Percentiles rank a stretch among this genome's conserved stretches.
Conservation (phyloP, 495 filamentous ascomycete species). For the Xylaria flabelliformis region DNA sequence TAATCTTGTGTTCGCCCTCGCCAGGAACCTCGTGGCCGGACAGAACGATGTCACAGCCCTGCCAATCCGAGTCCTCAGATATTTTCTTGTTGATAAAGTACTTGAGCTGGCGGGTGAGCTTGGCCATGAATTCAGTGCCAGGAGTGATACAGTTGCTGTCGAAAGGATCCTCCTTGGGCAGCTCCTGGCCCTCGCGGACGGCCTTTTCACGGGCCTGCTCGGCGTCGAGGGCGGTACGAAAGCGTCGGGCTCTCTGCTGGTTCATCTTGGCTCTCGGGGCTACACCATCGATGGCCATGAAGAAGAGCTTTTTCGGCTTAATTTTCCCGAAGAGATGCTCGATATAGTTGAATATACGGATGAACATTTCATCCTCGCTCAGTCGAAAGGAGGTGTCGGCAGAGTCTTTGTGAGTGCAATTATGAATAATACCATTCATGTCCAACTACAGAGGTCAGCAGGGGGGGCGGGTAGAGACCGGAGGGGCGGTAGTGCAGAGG, state of each 20-base stretch:
- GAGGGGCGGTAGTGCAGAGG: slow-evolving; percentile 23
- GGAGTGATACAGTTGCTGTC: slow-evolving; percentile 99
- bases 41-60: slow-evolving; percentile 91
- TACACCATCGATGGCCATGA: slow-evolving; percentile 99
- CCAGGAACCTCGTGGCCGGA: slow-evolving; percentile 99
- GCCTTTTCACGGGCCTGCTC: slow-evolving; percentile 91
- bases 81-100: slow-evolving; percentile 99
- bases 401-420: slow-evolving; percentile 96
- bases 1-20: slow-evolving; percentile 99
- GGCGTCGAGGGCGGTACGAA: slow-evolving; percentile 90
- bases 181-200: slow-evolving; percentile 81
- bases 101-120: slow-evolving; percentile 89
- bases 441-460: slow-evolving; percentile 66
- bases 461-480: slow-evolving; percentile 23
- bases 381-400: slow-evolving; percentile 85
- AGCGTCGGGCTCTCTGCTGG: slow-evolving; percentile 94
- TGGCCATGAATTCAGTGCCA: slow-evolving; percentile 97
- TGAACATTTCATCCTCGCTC: slow-evolving; percentile 98
- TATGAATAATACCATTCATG: slow-evolving; percentile 99
- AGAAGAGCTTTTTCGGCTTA: slow-evolving; percentile 96
- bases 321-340: slow-evolving; percentile 99
- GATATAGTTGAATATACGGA: slow-evolving; percentile 99
- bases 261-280: slow-evolving; percentile 99
- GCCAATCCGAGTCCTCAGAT: slow-evolving; percentile 95
- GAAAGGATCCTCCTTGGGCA: slow-evolving; percentile 95